These are phyloP conservation scores for Ceratocystiopsis minuta DNA, from an alignment of 2,329 filamentous ascomycete species.

Conservation along the genomic window DNA sequence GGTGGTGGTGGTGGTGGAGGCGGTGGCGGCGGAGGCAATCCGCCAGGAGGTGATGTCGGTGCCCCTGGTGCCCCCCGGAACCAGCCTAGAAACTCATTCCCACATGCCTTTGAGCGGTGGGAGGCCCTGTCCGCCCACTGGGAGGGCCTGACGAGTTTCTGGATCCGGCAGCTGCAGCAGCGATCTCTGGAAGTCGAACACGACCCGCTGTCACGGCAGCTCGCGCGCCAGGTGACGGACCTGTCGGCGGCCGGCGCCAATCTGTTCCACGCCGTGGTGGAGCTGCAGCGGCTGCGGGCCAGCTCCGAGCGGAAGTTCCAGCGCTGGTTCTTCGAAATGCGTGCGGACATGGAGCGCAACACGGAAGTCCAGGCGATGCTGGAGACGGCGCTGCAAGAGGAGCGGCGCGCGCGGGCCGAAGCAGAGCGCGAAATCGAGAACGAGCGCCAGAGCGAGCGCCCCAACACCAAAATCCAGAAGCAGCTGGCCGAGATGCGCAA, in stretches of 20 bases:
- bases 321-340: constrained; percentile 93
- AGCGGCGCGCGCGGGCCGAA: constrained; percentile 51
- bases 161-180: constrained; percentile 83
- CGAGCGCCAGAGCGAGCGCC: constrained; percentile 36
- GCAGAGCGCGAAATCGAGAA: constrained; percentile 44
- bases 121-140: constrained; percentile 92
- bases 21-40: background rate
- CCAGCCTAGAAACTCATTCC: constrained; percentile 54
- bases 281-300: constrained; percentile 79
- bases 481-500: constrained; percentile 79
- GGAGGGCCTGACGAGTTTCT: constrained; percentile 94
- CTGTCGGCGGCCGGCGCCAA: constrained; percentile 95
- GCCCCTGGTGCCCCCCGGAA: constrained; percentile 14
- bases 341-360: constrained; percentile 68
- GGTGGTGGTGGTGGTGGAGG: background rate
- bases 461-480: constrained; percentile 54
- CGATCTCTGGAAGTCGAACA: constrained; percentile 71
- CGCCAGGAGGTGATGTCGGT: constrained; percentile 14
- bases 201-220: constrained; percentile 69
- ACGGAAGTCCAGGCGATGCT: constrained; percentile 69
- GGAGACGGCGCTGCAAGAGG: constrained; percentile 56
- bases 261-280: constrained; percentile 91
- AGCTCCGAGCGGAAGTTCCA: constrained; percentile 97
- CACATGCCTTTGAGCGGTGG: constrained; percentile 95
- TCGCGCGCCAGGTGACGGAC: constrained; percentile 88